Percentiles rank a stretch among this genome's conserved stretches.
Evolutionary conservation across 2,329 filamentous ascomycete genomes (phyloP).

Genomic region (Cercospora sp.): DNA sequence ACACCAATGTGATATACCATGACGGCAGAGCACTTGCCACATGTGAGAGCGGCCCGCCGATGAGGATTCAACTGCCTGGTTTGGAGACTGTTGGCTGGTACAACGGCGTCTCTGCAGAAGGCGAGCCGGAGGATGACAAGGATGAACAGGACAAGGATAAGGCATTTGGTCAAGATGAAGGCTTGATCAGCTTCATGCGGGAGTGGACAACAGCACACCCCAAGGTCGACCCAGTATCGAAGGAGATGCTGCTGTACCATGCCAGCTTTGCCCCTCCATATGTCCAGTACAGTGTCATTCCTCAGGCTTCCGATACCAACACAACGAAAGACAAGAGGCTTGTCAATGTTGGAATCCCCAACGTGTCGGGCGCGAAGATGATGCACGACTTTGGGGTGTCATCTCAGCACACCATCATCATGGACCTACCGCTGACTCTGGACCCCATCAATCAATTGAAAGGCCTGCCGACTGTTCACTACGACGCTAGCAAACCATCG

Average conservation of each 20-base stretch:
- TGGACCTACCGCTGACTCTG: constrained; percentile 68
- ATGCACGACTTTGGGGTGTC: constrained; percentile 78
- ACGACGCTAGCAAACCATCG: constrained; percentile 58
- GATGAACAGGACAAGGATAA: constrained; percentile 11
- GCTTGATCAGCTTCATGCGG: constrained; percentile 62
- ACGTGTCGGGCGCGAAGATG: constrained; percentile 65
- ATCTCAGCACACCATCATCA: constrained; percentile 61
- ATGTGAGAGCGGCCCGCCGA: constrained; percentile 70
- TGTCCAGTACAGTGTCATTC: constrained; percentile 65
- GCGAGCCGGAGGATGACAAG: constrained; percentile 44
- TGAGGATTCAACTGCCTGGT: constrained; percentile 63
- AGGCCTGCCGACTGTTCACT: constrained; percentile 60
- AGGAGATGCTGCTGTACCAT: constrained; percentile 68
- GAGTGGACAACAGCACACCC: constrained; percentile 73
- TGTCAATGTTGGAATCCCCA: constrained; percentile 60
- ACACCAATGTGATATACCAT: constrained; percentile 67
- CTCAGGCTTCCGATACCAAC: constrained; percentile 28
- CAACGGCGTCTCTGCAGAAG: constrained; percentile 59
- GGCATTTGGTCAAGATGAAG: constrained; percentile 41
- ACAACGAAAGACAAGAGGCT: constrained; percentile 25
- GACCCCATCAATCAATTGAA: constrained; percentile 62
- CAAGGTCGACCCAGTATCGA: constrained; percentile 63
- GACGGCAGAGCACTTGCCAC: constrained; percentile 68
- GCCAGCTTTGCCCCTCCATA: constrained; percentile 66
- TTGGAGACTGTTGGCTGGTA: constrained; percentile 72